Evolutionary conservation across 129 eudicot genomes (phyloP).

Genomic region (Artemisia annua): DNA sequence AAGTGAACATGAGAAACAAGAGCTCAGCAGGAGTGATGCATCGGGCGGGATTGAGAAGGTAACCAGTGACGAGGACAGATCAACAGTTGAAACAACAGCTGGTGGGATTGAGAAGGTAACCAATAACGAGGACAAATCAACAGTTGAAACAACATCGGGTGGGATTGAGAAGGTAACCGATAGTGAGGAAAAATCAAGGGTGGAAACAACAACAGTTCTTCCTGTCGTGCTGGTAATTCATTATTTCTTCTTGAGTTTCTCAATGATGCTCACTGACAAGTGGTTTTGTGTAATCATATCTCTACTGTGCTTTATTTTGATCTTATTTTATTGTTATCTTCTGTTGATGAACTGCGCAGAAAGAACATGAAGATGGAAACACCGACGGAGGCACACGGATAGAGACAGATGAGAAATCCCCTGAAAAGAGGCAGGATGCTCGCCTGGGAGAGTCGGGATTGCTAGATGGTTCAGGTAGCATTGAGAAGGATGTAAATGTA

Average conservation of each 20-base stretch:
- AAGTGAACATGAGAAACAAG: constrained; percentile 19
- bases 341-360: constrained; percentile 17
- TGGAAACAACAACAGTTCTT: too few relatives aligned
- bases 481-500: constrained; percentile 14
- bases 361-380: constrained; percentile 16
- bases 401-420: constrained; percentile 11
- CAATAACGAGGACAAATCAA: too few relatives aligned
- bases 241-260: not conserved
- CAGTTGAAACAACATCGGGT: too few relatives aligned
- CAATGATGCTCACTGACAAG: not conserved
- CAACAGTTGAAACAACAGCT: too few relatives aligned
- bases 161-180: not conserved
- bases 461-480: not conserved
- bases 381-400: not conserved
- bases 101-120: too few relatives aligned
- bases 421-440: not conserved
- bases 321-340: not conserved
- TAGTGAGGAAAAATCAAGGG: too few relatives aligned
- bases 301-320: not conserved
- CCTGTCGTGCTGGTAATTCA: too few relatives aligned
- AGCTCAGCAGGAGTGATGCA: not conserved
- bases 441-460: too few relatives aligned
- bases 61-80: not conserved
- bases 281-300: not conserved
- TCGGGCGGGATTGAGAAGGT: constrained; percentile 12